Conservation (phyloP, 169 alveolate genomes). For the Miamiensis avidus region DNA sequence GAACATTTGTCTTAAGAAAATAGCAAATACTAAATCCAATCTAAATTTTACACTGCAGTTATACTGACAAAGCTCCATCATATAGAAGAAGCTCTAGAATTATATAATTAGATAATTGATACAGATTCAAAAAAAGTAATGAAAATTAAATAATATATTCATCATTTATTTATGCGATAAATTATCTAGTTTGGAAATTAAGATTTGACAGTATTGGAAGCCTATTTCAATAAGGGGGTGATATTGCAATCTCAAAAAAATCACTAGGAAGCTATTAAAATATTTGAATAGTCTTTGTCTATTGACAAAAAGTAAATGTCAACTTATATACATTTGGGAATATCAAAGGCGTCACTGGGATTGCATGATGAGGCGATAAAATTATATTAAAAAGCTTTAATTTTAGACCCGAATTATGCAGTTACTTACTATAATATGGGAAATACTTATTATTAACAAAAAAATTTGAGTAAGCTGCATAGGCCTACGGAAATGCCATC, state of each 20-base stretch:
- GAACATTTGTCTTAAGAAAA: background rate
- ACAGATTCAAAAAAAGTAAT: background rate
- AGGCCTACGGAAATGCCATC: background rate
- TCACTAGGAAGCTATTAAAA: background rate
- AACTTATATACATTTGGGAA: background rate
- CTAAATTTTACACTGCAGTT: background rate
- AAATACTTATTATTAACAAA: background rate
- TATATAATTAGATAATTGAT: too few species aligned
- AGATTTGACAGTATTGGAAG: background rate
- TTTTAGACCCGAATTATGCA: background rate
- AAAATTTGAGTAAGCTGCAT: background rate
- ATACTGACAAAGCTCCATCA: background rate
- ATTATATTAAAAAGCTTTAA: background rate
- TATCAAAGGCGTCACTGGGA: background rate
- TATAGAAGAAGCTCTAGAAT: background rate
- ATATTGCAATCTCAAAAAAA: background rate
- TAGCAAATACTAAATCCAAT: background rate
- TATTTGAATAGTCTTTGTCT: background rate
- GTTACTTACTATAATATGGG: background rate
- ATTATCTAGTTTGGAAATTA: too few species aligned
- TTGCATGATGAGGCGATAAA: background rate
- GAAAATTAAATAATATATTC: too few species aligned
- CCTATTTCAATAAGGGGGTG: background rate
- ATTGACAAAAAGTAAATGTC: background rate
- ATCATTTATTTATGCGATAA: too few species aligned